phyloP scores from a whole-genome alignment of 2,329 filamentous ascomycete genomes.

The Pestalotiopsis sp. region DNA sequence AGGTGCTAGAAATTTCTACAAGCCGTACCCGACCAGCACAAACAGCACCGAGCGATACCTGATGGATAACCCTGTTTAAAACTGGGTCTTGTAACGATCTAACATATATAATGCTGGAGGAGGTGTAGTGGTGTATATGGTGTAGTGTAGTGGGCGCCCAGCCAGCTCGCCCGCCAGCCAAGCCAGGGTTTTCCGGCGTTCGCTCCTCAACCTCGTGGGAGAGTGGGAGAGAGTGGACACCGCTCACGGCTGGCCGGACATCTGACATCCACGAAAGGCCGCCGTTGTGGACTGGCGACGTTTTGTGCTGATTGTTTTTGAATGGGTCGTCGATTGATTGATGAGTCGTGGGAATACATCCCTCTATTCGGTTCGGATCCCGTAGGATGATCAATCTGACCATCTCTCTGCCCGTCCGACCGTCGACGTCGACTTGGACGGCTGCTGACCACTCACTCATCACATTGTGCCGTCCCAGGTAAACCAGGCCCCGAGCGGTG shows the following conservation, averaged over 20 bases:
- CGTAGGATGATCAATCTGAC: background rate
- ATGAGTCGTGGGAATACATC: background rate
- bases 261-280: background rate
- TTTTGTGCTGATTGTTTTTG: background rate
- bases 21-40: no score
- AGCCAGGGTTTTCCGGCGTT: background rate
- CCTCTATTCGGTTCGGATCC: background rate
- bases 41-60: no score
- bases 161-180: background rate
- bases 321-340: background rate
- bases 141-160: background rate
- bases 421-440: background rate
- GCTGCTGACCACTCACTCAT: slow-evolving; percentile 7
- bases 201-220: background rate
- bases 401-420: background rate
- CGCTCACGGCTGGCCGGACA: background rate
- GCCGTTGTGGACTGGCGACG: background rate
- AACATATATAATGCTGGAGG: no score
- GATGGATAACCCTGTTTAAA: no score
- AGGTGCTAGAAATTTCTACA: no score
- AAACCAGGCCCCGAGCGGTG: slow-evolving; percentile 16
- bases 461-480: background rate
- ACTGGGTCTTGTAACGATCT: no score
- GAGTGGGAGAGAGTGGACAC: background rate
- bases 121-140: background rate